These are phyloP conservation scores for Ustulina deusta DNA, from an alignment of 2,329 filamentous ascomycete genomes.

Conservation along the genomic window DNA sequence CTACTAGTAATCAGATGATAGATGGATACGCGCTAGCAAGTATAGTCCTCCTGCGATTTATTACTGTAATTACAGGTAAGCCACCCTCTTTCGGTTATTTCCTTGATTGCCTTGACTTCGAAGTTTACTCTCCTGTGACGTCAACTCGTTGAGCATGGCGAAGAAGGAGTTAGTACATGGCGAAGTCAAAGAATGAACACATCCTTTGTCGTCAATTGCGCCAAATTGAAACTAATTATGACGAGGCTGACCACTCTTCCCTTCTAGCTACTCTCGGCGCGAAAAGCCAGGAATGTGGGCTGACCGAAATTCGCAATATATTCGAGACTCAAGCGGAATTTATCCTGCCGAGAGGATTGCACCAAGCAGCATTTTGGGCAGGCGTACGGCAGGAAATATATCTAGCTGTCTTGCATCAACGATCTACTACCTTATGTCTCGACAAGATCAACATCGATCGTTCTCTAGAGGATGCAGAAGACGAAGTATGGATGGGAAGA, in stretches of 20 bases:
- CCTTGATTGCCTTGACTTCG: no score
- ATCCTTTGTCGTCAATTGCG: no score
- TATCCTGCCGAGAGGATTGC: not conserved
- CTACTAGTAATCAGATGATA: not conserved
- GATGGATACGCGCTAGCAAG: constrained; percentile 7
- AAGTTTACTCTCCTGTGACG: no score
- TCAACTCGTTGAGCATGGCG: no score
- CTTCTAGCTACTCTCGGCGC: not conserved
- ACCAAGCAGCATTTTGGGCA: constrained; percentile 22
- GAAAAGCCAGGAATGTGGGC: not conserved
- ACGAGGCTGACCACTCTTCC: not conserved
- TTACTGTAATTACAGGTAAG: constrained; percentile 8
- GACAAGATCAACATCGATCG: constrained; percentile 4
- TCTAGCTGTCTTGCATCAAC: constrained; percentile 6
- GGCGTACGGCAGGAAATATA: constrained; percentile 16
- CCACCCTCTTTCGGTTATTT: not conserved
- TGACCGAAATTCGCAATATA: not conserved
- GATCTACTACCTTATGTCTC: constrained; percentile 7
- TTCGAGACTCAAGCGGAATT: constrained; percentile 8
- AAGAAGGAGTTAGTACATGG: no score
- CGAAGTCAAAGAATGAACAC: no score
- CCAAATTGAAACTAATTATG: no score
- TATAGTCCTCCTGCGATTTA: constrained; percentile 9
- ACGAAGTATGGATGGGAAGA: constrained; percentile 19
- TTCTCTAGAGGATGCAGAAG: constrained; percentile 15